Percentiles rank a stretch among this genome's conserved stretches.
phyloP scores from a whole-genome alignment of 1,284 basidiomycete species.

The Ceratobasidium papillatum region DNA sequence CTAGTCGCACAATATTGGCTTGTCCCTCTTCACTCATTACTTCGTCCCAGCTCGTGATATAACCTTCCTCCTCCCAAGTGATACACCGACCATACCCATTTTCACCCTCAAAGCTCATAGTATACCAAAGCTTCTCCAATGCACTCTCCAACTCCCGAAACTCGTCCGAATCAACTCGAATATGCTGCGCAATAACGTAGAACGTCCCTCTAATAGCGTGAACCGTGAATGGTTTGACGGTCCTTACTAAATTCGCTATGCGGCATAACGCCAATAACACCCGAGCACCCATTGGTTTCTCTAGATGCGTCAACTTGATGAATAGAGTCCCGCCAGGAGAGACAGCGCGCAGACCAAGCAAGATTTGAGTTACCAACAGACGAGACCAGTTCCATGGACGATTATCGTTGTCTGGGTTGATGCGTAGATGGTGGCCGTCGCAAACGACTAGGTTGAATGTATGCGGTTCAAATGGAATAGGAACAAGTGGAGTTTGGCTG shows the following conservation, averaged over 20 bases:
- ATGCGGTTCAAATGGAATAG: constrained; percentile 32
- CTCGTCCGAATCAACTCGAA: background rate
- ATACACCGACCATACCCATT: constrained; percentile 9
- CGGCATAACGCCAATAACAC: constrained; percentile 50
- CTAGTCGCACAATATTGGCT: constrained; percentile 2
- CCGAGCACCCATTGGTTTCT: constrained; percentile 49
- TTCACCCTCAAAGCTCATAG: constrained; percentile 30
- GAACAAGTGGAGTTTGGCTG: background rate
- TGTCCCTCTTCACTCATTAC: constrained; percentile 10
- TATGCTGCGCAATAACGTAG: constrained; percentile 49
- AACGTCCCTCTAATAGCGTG: constrained; percentile 50
- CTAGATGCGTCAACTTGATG: constrained; percentile 51
- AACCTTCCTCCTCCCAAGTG: constrained; percentile 13
- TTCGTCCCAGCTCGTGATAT: constrained; percentile 5
- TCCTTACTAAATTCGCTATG: constrained; percentile 9
- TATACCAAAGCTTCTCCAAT: constrained; percentile 27
- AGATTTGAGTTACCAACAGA: constrained; percentile 51
- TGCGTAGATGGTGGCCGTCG: constrained; percentile 53
- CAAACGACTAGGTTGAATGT: constrained; percentile 51
- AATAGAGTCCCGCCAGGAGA: constrained; percentile 51
- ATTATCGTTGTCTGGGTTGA: constrained; percentile 40
- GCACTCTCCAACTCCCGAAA: background rate
- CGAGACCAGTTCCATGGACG: constrained; percentile 45
- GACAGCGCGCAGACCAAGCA: constrained; percentile 50
- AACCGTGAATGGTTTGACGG: constrained; percentile 50